A percentile compares a stretch with the other conserved stretches of the same genome.
These are phyloP conservation scores for Puccinia brachypodii DNA, from an alignment of 1,284 basidiomycete species.

Conservation along the genomic window DNA sequence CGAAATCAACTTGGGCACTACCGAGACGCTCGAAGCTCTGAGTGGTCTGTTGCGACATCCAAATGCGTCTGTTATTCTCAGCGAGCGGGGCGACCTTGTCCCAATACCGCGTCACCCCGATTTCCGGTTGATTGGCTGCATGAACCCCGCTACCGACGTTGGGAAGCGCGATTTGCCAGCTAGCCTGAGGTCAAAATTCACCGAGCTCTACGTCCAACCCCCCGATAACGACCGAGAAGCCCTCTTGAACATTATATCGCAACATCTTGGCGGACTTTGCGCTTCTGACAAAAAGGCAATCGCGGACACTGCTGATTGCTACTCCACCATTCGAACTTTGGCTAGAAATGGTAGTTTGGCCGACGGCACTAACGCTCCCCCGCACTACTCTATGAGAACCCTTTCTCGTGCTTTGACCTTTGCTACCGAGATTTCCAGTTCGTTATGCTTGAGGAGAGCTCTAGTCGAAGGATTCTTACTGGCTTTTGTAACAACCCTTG, in stretches of 20 bases:
- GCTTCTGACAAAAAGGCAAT: slow-evolving; percentile 84
- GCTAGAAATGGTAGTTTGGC: slow-evolving; percentile 79
- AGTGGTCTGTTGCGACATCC: slow-evolving; percentile 81
- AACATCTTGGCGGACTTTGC: slow-evolving; percentile 83
- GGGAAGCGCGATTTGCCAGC: slow-evolving; percentile 96
- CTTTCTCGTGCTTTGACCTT: slow-evolving; percentile 88
- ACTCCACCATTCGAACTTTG: slow-evolving; percentile 76
- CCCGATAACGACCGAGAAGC: slow-evolving; percentile 92
- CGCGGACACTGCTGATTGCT: slow-evolving; percentile 89
- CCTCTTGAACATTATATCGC: slow-evolving; percentile 78
- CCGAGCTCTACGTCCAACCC: slow-evolving; percentile 89
- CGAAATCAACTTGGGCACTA: slow-evolving; percentile 90
- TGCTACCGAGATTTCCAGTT: slow-evolving; percentile 74
- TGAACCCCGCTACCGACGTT: slow-evolving; percentile 99
- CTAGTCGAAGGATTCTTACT: slow-evolving; percentile 96
- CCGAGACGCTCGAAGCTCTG: slow-evolving; percentile 93
- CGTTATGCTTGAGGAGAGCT: slow-evolving; percentile 74
- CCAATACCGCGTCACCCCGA: slow-evolving; percentile 87
- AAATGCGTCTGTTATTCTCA: slow-evolving; percentile 83
- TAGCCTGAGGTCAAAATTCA: slow-evolving; percentile 86
- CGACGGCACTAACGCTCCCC: slow-evolving; percentile 90
- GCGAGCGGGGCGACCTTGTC: slow-evolving; percentile 89
- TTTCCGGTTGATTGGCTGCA: slow-evolving; percentile 96
- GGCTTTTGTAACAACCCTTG: slow-evolving; percentile 95
- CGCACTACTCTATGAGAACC: slow-evolving; percentile 97